Evolutionary conservation across 371 early-diverging fungal species (phyloP).

Genomic region (Rhizopus sp.): DNA sequence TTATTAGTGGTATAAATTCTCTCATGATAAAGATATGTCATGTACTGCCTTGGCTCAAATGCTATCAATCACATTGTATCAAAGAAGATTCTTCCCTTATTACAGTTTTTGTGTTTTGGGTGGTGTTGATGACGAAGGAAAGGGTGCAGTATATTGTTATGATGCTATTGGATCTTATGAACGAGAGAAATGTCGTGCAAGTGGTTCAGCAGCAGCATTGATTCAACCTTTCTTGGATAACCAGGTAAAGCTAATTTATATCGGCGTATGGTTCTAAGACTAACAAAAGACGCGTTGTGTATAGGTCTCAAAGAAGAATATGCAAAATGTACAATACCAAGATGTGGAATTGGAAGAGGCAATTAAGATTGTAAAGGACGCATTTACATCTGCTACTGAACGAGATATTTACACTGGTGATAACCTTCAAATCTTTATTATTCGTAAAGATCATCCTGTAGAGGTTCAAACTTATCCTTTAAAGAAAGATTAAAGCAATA

Average conservation of each 20-base stretch:
- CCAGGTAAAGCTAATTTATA: slow-evolving; percentile 62
- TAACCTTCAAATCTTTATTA: slow-evolving; percentile 90
- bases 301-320: slow-evolving; percentile 67
- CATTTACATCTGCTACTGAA: slow-evolving; percentile 98
- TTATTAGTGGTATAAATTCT: slow-evolving; percentile 85
- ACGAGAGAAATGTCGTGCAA: slow-evolving; percentile 76
- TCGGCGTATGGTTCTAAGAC: background rate
- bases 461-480: slow-evolving; percentile 69
- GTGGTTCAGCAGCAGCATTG: slow-evolving; percentile 91
- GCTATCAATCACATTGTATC: slow-evolving; percentile 93
- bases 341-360: slow-evolving; percentile 70
- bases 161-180: slow-evolving; percentile 98
- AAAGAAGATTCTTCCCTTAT: slow-evolving; percentile 98
- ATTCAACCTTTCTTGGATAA: slow-evolving; percentile 99
- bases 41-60: slow-evolving; percentile 92
- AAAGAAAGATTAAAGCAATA: slow-evolving; percentile 67
- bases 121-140: slow-evolving; percentile 91
- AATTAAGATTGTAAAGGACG: slow-evolving; percentile 88
- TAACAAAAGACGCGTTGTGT: background rate
- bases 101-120: slow-evolving; percentile 92
- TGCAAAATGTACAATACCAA: slow-evolving; percentile 36
- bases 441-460: slow-evolving; percentile 76
- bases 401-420: slow-evolving; percentile 99
- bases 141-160: slow-evolving; percentile 91
- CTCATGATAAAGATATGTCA: slow-evolving; percentile 91